These are phyloP conservation scores for Grosmannia penicillata DNA, from an alignment of 2,329 filamentous ascomycete genomes.

Conservation along the genomic window DNA sequence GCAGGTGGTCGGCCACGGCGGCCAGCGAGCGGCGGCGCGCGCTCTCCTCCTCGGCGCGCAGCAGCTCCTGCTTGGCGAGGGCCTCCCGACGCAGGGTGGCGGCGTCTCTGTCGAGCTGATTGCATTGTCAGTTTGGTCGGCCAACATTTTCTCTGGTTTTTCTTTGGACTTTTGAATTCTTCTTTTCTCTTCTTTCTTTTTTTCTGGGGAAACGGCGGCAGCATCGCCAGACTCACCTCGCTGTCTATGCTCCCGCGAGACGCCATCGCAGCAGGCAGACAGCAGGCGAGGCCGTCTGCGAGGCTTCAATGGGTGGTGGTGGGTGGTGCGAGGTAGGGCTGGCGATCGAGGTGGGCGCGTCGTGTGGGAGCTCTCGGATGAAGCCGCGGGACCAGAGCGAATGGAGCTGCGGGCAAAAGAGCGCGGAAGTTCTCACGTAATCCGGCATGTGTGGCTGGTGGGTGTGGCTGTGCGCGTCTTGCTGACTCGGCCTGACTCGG, in stretches of 20 bases:
- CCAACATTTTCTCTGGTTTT: too few species aligned
- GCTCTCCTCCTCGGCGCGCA: slow-evolving; percentile 5
- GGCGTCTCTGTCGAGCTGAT: slow-evolving; percentile 6
- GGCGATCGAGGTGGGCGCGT: background rate
- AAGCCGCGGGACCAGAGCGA: background rate
- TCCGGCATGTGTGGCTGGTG: background rate
- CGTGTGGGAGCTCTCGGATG: background rate
- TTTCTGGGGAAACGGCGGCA: too few species aligned
- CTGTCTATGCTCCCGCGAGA: slow-evolving; percentile 1
- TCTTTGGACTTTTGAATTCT: too few species aligned
- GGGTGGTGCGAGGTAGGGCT: background rate
- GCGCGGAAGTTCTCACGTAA: too few species aligned
- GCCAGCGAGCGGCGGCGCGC: slow-evolving; percentile 5
- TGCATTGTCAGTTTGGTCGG: background rate
- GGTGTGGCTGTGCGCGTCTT: background rate
- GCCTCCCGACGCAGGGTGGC: slow-evolving; percentile 7
- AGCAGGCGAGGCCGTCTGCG: slow-evolving; percentile 6
- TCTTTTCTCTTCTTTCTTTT: too few species aligned
- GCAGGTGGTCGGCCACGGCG: slow-evolving; percentile 57
- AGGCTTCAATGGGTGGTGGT: slow-evolving; percentile 5
- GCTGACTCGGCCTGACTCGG: too few species aligned
- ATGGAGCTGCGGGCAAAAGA: slow-evolving; percentile 3
- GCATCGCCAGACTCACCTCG: background rate
- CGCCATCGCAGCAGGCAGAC: slow-evolving; percentile 8
- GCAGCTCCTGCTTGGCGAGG: slow-evolving; percentile 3